Conservation (phyloP, 768 basidiomycete genomes). For the Tephrocybe sp. region DNA sequence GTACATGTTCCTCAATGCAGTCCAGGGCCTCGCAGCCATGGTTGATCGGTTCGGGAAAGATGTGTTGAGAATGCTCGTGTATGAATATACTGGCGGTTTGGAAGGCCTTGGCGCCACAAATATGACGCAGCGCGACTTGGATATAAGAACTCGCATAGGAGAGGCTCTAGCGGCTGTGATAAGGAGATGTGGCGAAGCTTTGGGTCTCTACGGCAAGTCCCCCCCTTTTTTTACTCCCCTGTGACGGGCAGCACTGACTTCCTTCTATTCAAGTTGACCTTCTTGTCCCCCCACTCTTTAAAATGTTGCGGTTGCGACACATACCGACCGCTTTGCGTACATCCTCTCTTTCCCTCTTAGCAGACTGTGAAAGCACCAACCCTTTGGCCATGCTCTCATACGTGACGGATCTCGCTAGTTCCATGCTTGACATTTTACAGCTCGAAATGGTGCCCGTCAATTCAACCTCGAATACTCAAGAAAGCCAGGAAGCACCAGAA, state of each 20-base stretch:
- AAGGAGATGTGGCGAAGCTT: constrained; percentile 63
- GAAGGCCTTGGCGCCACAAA: constrained; percentile 46
- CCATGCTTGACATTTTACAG: constrained; percentile 77
- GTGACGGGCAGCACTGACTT: constrained; percentile 6
- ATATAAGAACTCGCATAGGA: constrained; percentile 72
- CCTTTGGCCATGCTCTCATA: constrained; percentile 63
- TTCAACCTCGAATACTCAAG: constrained; percentile 18
- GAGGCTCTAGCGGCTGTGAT: constrained; percentile 84
- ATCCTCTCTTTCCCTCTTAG: constrained; percentile 60
- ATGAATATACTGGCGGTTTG: constrained; percentile 56
- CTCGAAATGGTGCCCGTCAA: constrained; percentile 45
- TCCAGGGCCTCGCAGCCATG: constrained; percentile 86
- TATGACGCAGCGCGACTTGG: constrained; percentile 62
- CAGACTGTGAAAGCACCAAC: constrained; percentile 67
- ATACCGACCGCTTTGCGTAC: constrained; percentile 74
- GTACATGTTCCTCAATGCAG: constrained; percentile 91
- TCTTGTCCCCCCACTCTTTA: constrained; percentile 71
- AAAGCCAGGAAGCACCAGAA: constrained; percentile 10
- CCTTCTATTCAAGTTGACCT: constrained; percentile 49
- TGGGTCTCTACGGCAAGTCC: constrained; percentile 64
- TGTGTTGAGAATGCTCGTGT: constrained; percentile 64
- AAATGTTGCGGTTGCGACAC: constrained; percentile 52
- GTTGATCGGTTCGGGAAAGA: constrained; percentile 76
- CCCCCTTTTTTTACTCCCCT: neutral
- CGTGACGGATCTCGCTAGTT: constrained; percentile 54